Conservation (phyloP, 352 stramenopile species). For the Globisporangium apiculatum region DNA sequence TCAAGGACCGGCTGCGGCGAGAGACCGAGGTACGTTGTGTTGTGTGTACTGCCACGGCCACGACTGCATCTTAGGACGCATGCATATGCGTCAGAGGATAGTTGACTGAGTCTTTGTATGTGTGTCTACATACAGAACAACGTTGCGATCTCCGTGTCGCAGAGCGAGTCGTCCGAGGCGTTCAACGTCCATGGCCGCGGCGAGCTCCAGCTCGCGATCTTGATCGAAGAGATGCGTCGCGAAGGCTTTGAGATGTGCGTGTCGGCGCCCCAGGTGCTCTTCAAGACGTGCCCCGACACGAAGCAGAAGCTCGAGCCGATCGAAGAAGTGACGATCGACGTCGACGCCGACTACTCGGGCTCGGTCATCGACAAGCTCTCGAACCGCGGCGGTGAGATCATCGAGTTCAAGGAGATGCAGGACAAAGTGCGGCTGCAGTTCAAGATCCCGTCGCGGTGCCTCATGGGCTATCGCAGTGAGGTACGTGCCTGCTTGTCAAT, state of each 20-base stretch:
- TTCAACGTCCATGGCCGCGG: conserved; percentile 95
- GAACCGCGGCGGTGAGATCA: conserved; percentile 90
- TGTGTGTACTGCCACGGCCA: not conserved
- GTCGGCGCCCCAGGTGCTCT: conserved; percentile 94
- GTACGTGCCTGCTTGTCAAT: conserved; percentile 1
- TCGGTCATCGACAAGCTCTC: conserved; percentile 97
- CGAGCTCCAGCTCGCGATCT: conserved; percentile 97
- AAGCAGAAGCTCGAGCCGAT: conserved; percentile 86
- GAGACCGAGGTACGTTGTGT: conserved; percentile 82
- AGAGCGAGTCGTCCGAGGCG: conserved; percentile 83
- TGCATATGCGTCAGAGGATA: not conserved
- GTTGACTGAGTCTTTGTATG: no score
- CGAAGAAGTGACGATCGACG: conserved; percentile 94
- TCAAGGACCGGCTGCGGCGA: conserved; percentile 90
- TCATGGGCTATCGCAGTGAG: conserved; percentile 95
- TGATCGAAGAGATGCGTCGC: conserved; percentile 98
- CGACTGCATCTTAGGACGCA: not conserved
- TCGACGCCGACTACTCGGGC: conserved; percentile 94
- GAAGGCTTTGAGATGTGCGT: conserved; percentile 98
- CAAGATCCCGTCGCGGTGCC: conserved; percentile 92
- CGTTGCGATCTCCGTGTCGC: conserved; percentile 92
- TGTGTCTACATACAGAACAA: conserved; percentile 86
- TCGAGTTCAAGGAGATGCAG: conserved; percentile 90
- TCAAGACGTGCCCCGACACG: conserved; percentile 80
- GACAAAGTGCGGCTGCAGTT: conserved; percentile 94